A percentile compares a stretch with the other conserved stretches of the same genome.
These are phyloP conservation scores for Suillus subalutaceus DNA, from an alignment of 768 basidiomycete genomes.

Conservation along the genomic window DNA sequence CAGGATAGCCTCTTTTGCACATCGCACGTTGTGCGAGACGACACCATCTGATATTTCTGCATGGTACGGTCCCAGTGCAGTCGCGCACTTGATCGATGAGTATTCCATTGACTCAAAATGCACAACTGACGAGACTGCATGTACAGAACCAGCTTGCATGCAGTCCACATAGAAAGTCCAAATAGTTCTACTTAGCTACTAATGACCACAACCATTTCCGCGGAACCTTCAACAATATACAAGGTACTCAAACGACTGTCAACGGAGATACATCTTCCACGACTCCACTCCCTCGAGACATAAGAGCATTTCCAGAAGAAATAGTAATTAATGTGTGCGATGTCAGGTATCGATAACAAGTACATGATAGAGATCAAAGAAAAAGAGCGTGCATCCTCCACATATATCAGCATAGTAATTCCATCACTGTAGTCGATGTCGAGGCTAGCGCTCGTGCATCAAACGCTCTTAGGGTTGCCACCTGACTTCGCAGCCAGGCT, in stretches of 20 bases:
- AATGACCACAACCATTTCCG: neutral
- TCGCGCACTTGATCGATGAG: too few species aligned
- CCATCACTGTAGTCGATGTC: neutral
- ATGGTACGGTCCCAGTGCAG: neutral
- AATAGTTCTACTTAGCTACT: neutral
- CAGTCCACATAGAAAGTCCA: neutral
- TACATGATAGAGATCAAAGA: slow-evolving; percentile 6
- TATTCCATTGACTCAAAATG: neutral
- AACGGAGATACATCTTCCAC: neutral
- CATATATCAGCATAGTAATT: neutral
- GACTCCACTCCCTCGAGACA: neutral
- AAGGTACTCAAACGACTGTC: neutral
- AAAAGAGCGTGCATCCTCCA: neutral
- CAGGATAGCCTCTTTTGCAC: neutral
- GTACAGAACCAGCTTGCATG: neutral
- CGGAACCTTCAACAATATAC: neutral
- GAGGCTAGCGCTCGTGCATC: slow-evolving; percentile 6
- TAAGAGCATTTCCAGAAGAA: neutral
- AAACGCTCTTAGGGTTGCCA: slow-evolving; percentile 17
- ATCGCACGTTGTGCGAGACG: neutral
- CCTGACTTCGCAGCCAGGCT: slow-evolving; percentile 36
- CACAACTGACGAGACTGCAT: neutral
- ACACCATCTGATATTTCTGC: neutral
- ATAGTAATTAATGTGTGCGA: slow-evolving; percentile 5
- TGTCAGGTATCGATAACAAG: slow-evolving; percentile 8